Base-by-base conservation (phyloP, 805 yeast genomes). In the Ogataea ramenticola region DNA sequence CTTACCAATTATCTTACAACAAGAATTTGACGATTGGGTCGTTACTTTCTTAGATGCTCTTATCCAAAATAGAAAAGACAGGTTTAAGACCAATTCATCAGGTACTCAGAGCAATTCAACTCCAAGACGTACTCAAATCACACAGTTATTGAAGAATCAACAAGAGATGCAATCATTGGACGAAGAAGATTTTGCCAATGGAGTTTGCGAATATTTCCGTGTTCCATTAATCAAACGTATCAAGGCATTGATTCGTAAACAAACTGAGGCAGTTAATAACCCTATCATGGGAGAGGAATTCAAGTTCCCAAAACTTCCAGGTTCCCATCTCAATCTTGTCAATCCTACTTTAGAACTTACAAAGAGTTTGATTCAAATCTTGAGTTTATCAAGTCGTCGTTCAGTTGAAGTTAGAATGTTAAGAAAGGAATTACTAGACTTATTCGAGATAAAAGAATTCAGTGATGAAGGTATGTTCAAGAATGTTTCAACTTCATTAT, bases 21-120 rank as follows among this genome's bases (percentile, higher is more conserved):
- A 74, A 7, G 98, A 93, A 58, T 89, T 93, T 66, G 84, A 82
- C 39, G 93, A 84, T 52, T 93, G 96, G 96, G 67, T 86, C 34
- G 67, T 80, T 37, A 77, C 87, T 47, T 81, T 88, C 54, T 62
- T 90, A 55, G 93, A 86, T 59, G 67, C 84, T 2, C 65, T 88
- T 51, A 68, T 80, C 31, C 78, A 77, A 45, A 66, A 68, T 39
- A 83, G 86, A 50, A 64, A 64, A 14, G 68, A 65, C 2, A 58
- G 54, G 15, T 43, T 53, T 1, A 58, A 64, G 7, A 19, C 41
- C 11, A 32, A 44, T 4, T 31, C 39, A 14, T 22, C 22, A 3
- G 36, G 41, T 15, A 43, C 51, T 1, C 50, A 52, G 24, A 37
- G 56, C 10, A 50, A 44, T 17, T 71, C 73, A 0, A 74, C 87